Evolutionary conservation across 177 flowering plant species (phyloP).

Genomic region (Vitis hybrid): DNA sequence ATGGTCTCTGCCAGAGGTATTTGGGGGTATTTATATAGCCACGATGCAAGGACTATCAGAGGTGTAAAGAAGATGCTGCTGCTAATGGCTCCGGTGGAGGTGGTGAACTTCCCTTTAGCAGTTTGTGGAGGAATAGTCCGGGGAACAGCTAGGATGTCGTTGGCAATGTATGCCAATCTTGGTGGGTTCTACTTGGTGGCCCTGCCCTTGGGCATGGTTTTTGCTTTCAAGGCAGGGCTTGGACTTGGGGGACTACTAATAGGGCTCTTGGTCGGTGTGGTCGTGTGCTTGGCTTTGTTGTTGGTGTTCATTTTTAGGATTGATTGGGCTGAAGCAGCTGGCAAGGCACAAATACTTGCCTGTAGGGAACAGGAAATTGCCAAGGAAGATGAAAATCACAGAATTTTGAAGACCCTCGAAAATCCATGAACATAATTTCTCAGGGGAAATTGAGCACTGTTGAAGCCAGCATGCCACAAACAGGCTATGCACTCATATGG

Average conservation of each 20-base stretch:
- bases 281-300: slow-evolving; percentile 47
- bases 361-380: slow-evolving; percentile 6
- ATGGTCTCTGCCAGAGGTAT: slow-evolving; percentile 61
- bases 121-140: slow-evolving; percentile 83
- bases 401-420: background rate
- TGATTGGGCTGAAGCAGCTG: slow-evolving; percentile 70
- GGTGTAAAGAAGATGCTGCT: slow-evolving; percentile 74
- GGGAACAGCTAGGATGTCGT: slow-evolving; percentile 80
- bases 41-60: slow-evolving; percentile 42
- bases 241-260: slow-evolving; percentile 64
- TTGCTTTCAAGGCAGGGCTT: slow-evolving; percentile 61
- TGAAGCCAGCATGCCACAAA: no score
- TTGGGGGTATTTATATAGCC: slow-evolving; percentile 81
- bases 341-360: slow-evolving; percentile 62
- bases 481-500: no score
- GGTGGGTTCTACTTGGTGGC: slow-evolving; percentile 81
- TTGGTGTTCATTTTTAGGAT: slow-evolving; percentile 57
- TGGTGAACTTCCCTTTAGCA: slow-evolving; percentile 78
- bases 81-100: slow-evolving; percentile 71
- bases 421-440: background rate
- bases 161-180: slow-evolving; percentile 68
- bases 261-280: slow-evolving; percentile 70
- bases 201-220: slow-evolving; percentile 59
- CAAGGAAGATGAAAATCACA: slow-evolving; percentile 13
- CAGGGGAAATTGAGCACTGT: no score